A percentile compares a stretch with the other conserved stretches of the same genome.
Conservation (phyloP, 2,329 filamentous ascomycete genomes). For the Sporothrix brunneoviolacea region DNA sequence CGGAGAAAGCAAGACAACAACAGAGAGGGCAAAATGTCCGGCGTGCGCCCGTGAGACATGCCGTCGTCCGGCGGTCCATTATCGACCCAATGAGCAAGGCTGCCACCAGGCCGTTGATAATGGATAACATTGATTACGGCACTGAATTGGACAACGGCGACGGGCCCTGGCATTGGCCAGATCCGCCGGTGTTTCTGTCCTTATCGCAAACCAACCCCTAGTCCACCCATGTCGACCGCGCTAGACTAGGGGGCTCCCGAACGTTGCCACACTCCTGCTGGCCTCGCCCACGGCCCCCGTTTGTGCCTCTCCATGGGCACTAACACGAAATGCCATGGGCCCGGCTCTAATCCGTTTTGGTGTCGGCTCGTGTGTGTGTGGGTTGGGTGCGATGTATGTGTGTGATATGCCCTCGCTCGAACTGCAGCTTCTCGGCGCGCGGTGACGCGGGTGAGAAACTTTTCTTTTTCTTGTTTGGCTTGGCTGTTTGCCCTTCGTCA, state of each 20-base stretch:
- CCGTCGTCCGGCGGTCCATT: neutral
- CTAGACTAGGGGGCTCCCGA: slow-evolving; percentile 9
- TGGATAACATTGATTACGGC: slow-evolving; percentile 14
- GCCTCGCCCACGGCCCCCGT: too few relatives aligned
- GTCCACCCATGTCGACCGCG: neutral
- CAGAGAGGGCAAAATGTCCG: neutral
- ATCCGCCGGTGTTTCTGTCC: neutral
- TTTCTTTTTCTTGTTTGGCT: neutral
- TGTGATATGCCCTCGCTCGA: too few relatives aligned
- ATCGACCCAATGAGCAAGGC: slow-evolving; percentile 16
- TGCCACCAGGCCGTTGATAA: slow-evolving; percentile 1
- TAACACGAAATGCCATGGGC: slow-evolving; percentile 1
- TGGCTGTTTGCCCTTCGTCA: neutral
- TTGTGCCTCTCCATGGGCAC: neutral
- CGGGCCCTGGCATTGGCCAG: slow-evolving; percentile 9
- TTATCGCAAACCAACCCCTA: slow-evolving; percentile 6
- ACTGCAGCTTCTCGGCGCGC: too few relatives aligned
- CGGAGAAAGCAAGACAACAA: neutral
- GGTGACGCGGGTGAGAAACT: neutral
- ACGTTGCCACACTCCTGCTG: neutral
- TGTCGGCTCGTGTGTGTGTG: too few relatives aligned
- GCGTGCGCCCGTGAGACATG: slow-evolving; percentile 3
- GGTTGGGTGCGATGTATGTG: too few relatives aligned
- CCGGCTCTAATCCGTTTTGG: slow-evolving; percentile 1
- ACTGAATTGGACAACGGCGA: slow-evolving; percentile 16